Evolutionary conservation across 225 moss, liverwort and hornwort species (phyloP).

Genomic region (Thuidium tamariscinum): DNA sequence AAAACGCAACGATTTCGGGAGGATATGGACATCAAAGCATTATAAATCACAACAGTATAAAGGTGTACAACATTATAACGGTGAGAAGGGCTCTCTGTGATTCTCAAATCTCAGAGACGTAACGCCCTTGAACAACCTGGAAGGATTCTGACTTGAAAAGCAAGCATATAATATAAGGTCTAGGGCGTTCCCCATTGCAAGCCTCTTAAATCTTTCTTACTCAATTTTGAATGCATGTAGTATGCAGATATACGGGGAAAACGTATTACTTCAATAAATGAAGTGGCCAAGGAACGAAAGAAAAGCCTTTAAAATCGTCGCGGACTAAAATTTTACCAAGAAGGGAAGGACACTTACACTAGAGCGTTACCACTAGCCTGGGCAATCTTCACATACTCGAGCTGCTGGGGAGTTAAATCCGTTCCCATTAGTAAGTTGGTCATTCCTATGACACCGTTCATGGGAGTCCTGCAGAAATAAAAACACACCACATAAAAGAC

Average conservation of each 20-base stretch:
- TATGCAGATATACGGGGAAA: background rate
- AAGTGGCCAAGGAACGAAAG: background rate
- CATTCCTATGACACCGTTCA: constrained; percentile 99
- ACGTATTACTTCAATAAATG: background rate
- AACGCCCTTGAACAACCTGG: background rate
- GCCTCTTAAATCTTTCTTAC: background rate
- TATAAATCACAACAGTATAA: background rate
- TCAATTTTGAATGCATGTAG: background rate
- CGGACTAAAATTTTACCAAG: background rate
- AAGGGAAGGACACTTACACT: constrained; percentile 39
- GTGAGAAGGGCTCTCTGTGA: background rate
- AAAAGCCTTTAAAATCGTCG: background rate
- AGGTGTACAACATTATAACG: background rate
- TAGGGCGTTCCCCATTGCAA: background rate
- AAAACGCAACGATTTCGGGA: background rate
- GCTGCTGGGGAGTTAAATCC: constrained; percentile 77
- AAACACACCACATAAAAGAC: background rate
- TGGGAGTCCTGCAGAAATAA: constrained; percentile 61
- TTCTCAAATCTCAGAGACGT: background rate
- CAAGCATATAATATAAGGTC: background rate
- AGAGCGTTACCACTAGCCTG: constrained; percentile 86
- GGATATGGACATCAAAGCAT: background rate
- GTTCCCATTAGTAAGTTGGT: constrained; percentile 88
- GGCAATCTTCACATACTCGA: constrained; percentile 89
- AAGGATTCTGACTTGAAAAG: background rate